phyloP scores from a whole-genome alignment of 139 green algal genomes.

The Chlamydomonas schloesseri region DNA sequence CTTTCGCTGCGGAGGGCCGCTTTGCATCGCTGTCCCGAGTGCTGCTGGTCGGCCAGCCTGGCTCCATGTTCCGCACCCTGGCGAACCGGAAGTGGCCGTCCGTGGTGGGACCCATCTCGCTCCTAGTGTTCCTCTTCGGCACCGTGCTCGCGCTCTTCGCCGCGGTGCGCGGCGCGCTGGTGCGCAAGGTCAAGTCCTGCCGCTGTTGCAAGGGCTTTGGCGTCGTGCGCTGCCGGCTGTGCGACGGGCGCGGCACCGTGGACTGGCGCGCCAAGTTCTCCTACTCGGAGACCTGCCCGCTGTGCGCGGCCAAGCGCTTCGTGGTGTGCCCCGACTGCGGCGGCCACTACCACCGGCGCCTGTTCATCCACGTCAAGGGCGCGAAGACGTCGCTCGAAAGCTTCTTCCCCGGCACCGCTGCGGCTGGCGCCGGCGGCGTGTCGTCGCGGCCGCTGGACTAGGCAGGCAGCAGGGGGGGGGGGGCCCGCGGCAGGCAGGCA shows the following conservation, averaged over 20 bases:
- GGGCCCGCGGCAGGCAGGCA: too few relatives aligned
- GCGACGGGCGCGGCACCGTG: constrained; percentile 56
- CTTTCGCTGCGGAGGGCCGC: background rate
- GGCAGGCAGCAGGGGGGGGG: too few relatives aligned
- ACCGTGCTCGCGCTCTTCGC: constrained; percentile 55
- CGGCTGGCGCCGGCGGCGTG: background rate
- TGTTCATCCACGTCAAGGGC: constrained; percentile 55
- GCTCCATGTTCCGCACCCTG: constrained; percentile 44
- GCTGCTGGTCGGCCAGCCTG: constrained; percentile 41
- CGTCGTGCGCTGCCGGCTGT: constrained; percentile 65
- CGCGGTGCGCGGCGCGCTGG: constrained; percentile 48
- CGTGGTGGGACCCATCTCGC: constrained; percentile 53
- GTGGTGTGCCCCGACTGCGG: constrained; percentile 66
- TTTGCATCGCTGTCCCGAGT: constrained; percentile 39
- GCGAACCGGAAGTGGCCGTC: constrained; percentile 39
- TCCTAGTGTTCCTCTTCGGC: constrained; percentile 64
- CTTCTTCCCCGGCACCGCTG: background rate
- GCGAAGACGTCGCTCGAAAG: constrained; percentile 37
- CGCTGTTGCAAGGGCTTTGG: constrained; percentile 63
- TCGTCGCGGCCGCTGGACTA: background rate
- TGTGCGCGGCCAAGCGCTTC: constrained; percentile 67
- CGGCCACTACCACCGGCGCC: constrained; percentile 51
- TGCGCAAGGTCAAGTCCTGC: constrained; percentile 60
- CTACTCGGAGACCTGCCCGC: constrained; percentile 61
- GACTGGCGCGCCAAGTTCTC: constrained; percentile 62